Evolutionary conservation across 2,329 filamentous ascomycete species (phyloP).

Genomic region (Diaporthe caulivora): DNA sequence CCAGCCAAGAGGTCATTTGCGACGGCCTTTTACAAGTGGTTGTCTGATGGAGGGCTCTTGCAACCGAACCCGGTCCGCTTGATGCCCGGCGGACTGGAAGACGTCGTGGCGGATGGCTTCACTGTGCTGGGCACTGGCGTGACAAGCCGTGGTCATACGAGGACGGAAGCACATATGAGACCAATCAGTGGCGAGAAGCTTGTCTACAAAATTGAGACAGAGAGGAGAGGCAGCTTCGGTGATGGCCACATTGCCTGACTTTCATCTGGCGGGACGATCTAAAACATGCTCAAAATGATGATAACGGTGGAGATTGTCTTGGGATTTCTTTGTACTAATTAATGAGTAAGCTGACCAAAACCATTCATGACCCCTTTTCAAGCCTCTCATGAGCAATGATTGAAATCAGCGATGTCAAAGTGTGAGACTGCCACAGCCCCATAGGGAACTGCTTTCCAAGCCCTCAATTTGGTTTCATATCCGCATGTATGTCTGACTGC

Average conservation of each 20-base stretch:
- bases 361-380: not conserved
- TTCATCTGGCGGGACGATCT: not conserved
- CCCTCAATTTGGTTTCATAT: not conserved
- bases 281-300: not conserved
- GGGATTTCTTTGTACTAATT: not conserved
- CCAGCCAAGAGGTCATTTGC: constrained; percentile 48
- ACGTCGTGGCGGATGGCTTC: constrained; percentile 47
- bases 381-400: no score
- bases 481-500: not conserved
- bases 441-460: not conserved
- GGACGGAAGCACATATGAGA: constrained; percentile 50
- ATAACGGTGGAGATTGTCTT: not conserved
- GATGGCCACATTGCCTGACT: constrained; percentile 30
- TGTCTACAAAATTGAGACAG: constrained; percentile 44
- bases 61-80: constrained; percentile 48
- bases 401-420: no score
- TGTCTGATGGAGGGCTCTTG: constrained; percentile 45
- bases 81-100: constrained; percentile 50
- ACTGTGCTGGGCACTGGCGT: constrained; percentile 46
- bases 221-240: constrained; percentile 28
- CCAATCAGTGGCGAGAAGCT: constrained; percentile 57
- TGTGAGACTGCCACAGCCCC: no score
- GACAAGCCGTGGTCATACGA: constrained; percentile 41
- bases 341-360: not conserved
- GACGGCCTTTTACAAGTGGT: constrained; percentile 51